Evolutionary conservation across 2,329 filamentous ascomycete genomes (phyloP).

Genomic region (Cadophora gregata): DNA sequence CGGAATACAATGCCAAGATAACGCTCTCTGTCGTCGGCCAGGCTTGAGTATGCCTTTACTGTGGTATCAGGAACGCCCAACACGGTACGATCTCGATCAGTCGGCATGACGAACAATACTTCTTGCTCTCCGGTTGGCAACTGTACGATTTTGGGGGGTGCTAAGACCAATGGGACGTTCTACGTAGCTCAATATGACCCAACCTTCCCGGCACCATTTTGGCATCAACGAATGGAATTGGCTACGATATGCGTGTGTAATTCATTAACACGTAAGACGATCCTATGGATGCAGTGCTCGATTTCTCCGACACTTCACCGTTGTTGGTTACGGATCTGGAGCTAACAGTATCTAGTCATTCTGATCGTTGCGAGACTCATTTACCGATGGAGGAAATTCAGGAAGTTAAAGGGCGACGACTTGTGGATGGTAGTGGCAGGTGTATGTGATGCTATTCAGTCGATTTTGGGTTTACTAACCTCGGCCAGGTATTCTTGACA

Average conservation of each 20-base stretch:
- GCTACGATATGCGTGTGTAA: slow-evolving; percentile 38
- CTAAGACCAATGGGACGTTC: slow-evolving; percentile 34
- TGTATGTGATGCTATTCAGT: slow-evolving; percentile 30
- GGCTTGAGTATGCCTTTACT: slow-evolving; percentile 15
- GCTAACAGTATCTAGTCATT: slow-evolving; percentile 34
- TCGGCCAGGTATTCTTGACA: slow-evolving; percentile 37
- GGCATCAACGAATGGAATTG: slow-evolving; percentile 41
- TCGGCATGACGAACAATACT: slow-evolving; percentile 31
- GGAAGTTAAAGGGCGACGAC: slow-evolving; percentile 40
- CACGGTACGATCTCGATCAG: neutral
- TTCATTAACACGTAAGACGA: slow-evolving; percentile 39
- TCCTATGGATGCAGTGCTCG: neutral
- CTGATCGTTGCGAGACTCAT: slow-evolving; percentile 38
- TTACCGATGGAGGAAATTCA: slow-evolving; percentile 39
- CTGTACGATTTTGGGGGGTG: slow-evolving; percentile 32
- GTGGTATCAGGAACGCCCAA: slow-evolving; percentile 6
- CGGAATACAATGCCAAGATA: slow-evolving; percentile 12
- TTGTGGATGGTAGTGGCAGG: slow-evolving; percentile 41
- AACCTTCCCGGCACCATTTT: slow-evolving; percentile 33
- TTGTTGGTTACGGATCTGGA: slow-evolving; percentile 25
- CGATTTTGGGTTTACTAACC: slow-evolving; percentile 19
- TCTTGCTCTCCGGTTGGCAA: slow-evolving; percentile 29
- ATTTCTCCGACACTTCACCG: slow-evolving; percentile 22
- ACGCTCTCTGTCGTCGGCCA: neutral
- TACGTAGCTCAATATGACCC: slow-evolving; percentile 37